These are phyloP conservation scores for Trichoderma endophyticum DNA, from an alignment of 2,329 filamentous ascomycete genomes.

Conservation along the genomic window DNA sequence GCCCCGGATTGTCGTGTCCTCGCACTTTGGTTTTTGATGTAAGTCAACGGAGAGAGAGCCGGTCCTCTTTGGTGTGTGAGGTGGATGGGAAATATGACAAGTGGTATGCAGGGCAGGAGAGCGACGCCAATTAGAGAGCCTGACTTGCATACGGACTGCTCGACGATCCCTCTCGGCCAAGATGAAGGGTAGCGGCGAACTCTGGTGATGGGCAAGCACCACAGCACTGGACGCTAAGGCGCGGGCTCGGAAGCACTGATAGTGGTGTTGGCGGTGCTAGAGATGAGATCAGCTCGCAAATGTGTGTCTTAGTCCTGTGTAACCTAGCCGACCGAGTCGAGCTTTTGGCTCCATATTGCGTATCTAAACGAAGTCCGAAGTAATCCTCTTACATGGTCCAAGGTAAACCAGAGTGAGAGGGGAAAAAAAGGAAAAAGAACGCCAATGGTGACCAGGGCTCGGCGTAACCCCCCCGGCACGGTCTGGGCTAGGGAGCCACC, in stretches of 20 bases:
- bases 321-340: neutral
- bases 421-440: neutral
- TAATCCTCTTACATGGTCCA: neutral
- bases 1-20: neutral
- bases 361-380: neutral
- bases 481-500: neutral
- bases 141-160: constrained; percentile 13
- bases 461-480: neutral
- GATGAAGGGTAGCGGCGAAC: constrained; percentile 1
- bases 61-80: neutral
- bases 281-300: neutral
- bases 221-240: neutral
- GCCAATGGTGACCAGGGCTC: neutral
- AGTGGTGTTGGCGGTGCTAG: neutral
- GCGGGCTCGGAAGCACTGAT: neutral
- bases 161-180: neutral
- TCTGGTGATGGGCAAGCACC: neutral
- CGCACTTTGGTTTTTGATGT: neutral
- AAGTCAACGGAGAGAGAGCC: neutral
- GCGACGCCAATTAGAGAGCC: neutral
- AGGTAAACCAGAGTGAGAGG: neutral
- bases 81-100: neutral
- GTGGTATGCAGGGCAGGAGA: constrained; percentile 14
- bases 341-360: neutral
- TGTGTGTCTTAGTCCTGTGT: neutral